Percentiles rank a stretch among this genome's conserved stretches.
Evolutionary conservation across 257 asterid species (phyloP).

Genomic region (Solanum bulbocastanum): DNA sequence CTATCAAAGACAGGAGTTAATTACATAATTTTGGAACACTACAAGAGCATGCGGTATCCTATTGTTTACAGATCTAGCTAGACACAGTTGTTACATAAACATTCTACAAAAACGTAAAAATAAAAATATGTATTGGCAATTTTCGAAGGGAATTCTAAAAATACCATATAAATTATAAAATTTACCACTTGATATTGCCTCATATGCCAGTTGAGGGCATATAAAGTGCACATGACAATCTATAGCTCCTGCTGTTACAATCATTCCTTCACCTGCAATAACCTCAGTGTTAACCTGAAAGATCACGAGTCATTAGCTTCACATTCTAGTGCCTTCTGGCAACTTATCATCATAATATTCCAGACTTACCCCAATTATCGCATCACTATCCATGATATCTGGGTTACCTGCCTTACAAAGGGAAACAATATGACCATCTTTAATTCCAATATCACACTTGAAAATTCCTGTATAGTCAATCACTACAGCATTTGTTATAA

Average conservation of each 20-base stretch:
- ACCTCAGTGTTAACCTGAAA: conserved; percentile 81
- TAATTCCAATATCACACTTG: conserved; percentile 91
- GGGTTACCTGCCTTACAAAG: conserved; percentile 94
- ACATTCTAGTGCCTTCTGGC: not conserved
- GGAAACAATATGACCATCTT: conserved; percentile 54
- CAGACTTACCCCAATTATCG: conserved; percentile 75
- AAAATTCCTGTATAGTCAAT: conserved; percentile 84
- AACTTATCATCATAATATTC: not conserved
- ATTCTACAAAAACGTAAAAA: not conserved
- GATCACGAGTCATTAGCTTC: not conserved
- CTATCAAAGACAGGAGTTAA: not conserved
- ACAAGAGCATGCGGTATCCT: not conserved
- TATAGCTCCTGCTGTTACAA: conserved; percentile 91
- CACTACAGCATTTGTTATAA: conserved; percentile 83
- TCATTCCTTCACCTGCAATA: conserved; percentile 94
- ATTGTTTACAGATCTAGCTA: not conserved
- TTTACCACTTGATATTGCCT: conserved; percentile 94
- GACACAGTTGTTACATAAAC: not conserved
- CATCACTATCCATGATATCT: conserved; percentile 55
- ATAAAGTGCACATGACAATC: conserved; percentile 98
- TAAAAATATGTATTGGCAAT: not conserved
- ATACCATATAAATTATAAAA: not conserved
- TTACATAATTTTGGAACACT: not conserved
- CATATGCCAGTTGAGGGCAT: conserved; percentile 90
- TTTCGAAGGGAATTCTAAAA: not conserved